Percentiles rank a stretch among this genome's conserved stretches.
Conservation (phyloP, 2,329 filamentous ascomycete species). For the Fusarium torreyae region DNA sequence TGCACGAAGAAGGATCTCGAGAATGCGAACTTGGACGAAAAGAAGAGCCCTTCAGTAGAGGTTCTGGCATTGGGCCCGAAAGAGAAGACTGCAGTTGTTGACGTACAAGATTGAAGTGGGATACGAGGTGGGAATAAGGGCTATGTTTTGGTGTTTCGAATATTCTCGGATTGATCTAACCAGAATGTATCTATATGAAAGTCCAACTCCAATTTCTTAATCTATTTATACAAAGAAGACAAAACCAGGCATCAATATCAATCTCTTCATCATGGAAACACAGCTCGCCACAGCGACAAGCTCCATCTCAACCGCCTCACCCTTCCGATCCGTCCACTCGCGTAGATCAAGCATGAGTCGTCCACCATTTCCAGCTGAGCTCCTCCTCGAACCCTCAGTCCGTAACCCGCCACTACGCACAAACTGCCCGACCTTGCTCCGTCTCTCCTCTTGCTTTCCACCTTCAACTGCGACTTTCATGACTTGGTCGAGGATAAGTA, state of each 20-base stretch:
- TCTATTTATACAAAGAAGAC: not conserved
- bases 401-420: slow-evolving; percentile 59
- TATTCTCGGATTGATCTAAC: not conserved
- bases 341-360: slow-evolving; percentile 61
- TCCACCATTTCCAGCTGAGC: slow-evolving; percentile 66
- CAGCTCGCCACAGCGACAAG: slow-evolving; percentile 70
- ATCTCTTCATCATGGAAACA: slow-evolving; percentile 73
- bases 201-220: not conserved
- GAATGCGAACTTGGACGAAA: slow-evolving; percentile 47
- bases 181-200: not conserved
- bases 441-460: slow-evolving; percentile 51
- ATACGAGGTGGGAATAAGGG: not conserved
- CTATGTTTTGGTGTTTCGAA: not conserved
- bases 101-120: slow-evolving; percentile 36
- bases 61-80: slow-evolving; percentile 41
- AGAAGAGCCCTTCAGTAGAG: slow-evolving; percentile 48
- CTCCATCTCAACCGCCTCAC: slow-evolving; percentile 59
- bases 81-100: slow-evolving; percentile 47
- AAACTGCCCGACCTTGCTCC: slow-evolving; percentile 59
- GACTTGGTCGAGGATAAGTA: slow-evolving; percentile 68
- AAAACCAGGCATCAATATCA: slow-evolving; percentile 15
- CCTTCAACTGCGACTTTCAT: slow-evolving; percentile 51
- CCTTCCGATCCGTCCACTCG: slow-evolving; percentile 55
- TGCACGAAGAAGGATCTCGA: slow-evolving; percentile 59
- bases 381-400: slow-evolving; percentile 56